Percentiles rank a stretch among this genome's conserved stretches.
Conservation (phyloP, 108 stramenopile genomes). For the Aurantiochytrium sp. region DNA sequence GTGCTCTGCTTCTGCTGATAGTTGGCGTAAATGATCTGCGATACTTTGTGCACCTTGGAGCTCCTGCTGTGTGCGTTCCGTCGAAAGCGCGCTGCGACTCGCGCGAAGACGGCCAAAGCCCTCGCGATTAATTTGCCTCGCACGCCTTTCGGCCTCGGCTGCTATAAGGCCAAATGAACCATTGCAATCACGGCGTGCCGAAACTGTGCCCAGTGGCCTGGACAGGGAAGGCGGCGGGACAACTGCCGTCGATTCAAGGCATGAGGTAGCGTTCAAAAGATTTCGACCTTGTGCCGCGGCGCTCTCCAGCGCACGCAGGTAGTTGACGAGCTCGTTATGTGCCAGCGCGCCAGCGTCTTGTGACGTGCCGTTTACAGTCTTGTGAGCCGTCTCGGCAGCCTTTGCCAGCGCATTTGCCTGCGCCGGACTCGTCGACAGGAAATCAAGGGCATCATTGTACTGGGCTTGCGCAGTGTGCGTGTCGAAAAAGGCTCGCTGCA, state of each 20-base stretch:
- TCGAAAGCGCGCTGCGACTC: background rate
- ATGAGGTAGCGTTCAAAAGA: background rate
- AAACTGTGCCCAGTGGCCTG: background rate
- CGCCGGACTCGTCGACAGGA: background rate
- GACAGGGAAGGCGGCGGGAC: background rate
- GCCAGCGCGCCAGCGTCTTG: background rate
- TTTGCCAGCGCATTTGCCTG: background rate
- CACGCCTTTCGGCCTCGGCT: background rate
- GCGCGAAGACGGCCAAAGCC: background rate
- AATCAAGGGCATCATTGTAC: background rate
- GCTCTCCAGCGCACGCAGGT: background rate
- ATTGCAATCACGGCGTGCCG: background rate
- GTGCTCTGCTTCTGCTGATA: background rate
- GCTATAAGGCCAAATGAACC: background rate
- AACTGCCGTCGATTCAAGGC: background rate
- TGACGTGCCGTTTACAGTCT: background rate
- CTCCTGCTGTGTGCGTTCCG: background rate
- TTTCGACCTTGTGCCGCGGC: background rate
- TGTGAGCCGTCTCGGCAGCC: background rate
- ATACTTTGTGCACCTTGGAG: background rate
- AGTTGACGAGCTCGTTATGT: background rate
- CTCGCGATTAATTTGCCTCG: background rate
- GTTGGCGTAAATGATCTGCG: background rate
- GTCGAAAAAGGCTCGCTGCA: background rate
- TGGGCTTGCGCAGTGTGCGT: background rate